These are phyloP conservation scores for Pyracantha coccinea DNA, from an alignment of 331 rosid species.

Conservation along the genomic window DNA sequence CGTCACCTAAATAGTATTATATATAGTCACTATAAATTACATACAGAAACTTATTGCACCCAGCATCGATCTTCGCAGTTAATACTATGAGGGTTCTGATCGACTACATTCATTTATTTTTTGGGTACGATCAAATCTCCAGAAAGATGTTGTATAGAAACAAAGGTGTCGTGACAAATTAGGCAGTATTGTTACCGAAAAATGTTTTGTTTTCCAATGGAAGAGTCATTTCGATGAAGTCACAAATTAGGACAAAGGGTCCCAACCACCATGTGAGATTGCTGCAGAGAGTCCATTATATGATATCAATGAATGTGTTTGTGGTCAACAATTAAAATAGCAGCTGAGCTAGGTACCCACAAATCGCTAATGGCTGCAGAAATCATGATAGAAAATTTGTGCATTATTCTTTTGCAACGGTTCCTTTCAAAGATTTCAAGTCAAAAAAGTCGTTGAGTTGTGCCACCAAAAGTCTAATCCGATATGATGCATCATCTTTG, in stretches of 20 bases:
- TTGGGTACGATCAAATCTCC: not conserved
- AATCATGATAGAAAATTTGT: not conserved
- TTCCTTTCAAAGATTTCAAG: not conserved
- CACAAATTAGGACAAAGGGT: conserved; percentile 1
- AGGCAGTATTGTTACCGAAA: not conserved
- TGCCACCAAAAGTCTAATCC: conserved; percentile 21
- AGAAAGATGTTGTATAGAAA: not conserved
- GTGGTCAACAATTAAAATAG: conserved; percentile 11
- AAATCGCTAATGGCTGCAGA: conserved; percentile 1
- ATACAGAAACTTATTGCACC: not conserved
- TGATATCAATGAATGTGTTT: not conserved
- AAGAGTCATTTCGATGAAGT: conserved; percentile 12
- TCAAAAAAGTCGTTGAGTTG: conserved; percentile 6
- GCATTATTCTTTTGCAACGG: conserved; percentile 16
- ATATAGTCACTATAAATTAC: not conserved
- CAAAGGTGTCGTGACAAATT: conserved; percentile 5
- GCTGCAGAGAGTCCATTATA: not conserved
- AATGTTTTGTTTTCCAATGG: conserved; percentile 5
- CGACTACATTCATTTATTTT: not conserved
- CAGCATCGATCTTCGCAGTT: not conserved
- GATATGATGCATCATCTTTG: conserved; percentile 2
- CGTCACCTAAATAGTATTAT: not conserved
- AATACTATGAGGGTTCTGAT: not conserved
- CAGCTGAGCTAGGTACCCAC: not conserved
- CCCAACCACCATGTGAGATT: conserved; percentile 15